Evolutionary conservation across 2,329 filamentous ascomycete species (phyloP), one percentile per base, ranked within the genome.

Genomic region (Ascochyta clinopodiicola): DNA sequence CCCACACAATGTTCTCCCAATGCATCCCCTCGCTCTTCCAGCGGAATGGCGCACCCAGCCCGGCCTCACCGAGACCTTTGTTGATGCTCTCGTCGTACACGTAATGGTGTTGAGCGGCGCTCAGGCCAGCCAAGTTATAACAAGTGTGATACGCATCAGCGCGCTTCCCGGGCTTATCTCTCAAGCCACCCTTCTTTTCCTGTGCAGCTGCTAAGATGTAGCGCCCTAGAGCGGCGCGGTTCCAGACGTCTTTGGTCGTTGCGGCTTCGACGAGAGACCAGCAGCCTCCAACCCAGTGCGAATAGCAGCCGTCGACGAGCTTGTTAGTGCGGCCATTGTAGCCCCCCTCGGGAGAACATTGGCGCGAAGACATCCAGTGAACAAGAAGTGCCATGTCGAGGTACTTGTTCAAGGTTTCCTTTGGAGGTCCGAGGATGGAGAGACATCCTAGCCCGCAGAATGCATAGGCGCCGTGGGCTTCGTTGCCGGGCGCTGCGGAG

Each of bases 281-380:
- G 79, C 93, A 98, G 50, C 90, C 90, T 50, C 95, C 95, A 31
- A 96, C 89, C 95, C 95, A 99, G 77, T 97, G 94, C 73, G 91
- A 96, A 79, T 99, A 99, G 79, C 95, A 99, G 40, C 94, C 95
- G 75, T 99, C 95, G 29, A 98, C 95, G 29, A 99, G 84, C 79
- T 99, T 99, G 82, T 98, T 98, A 25, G 94, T 96, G 65, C 95
- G 89, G 58, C 95, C 95, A 36, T 91, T 90, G 71, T 96, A 93
- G 32, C 95, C 95, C 61, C 93, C 93, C 75, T 98, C 95, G 3
- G 94, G 95, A 27, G 88, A 87, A 74, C 94, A 90, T 76, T 99
- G 95, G 56, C 92, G 88, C 39, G 91, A 87, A 7, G 92, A 94
- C 35, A 99, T 85, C 92, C 95, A 99, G 57, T 88, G 87, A 43